These are phyloP conservation scores for Heliosperma pusillum DNA, from an alignment of 148 eudicot species.

Conservation along the genomic window DNA sequence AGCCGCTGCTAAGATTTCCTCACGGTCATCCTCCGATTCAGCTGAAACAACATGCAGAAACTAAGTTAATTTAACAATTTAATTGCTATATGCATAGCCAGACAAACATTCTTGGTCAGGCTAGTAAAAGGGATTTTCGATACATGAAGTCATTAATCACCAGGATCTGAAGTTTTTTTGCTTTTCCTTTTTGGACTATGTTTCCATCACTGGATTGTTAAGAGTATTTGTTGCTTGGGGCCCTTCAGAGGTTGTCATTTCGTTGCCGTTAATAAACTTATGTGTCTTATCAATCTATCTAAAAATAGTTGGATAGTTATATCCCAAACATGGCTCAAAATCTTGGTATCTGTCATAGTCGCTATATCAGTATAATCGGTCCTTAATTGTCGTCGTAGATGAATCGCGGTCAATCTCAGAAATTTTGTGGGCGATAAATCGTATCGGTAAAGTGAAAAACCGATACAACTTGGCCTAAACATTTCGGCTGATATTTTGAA, in stretches of 20 bases:
- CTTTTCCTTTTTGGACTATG: background rate
- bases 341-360: too few relatives aligned
- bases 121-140: background rate
- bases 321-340: too few relatives aligned
- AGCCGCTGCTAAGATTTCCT: slow-evolving; percentile 73
- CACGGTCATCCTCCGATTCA: slow-evolving; percentile 87
- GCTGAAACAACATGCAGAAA: slow-evolving; percentile 37
- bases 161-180: background rate
- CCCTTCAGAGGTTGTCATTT: background rate
- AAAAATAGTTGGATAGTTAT: background rate
- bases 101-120: slow-evolving; percentile 9
- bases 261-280: background rate
- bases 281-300: background rate
- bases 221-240: background rate
- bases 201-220: slow-evolving; percentile 2
- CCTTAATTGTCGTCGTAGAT: too few relatives aligned
- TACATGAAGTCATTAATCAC: background rate
- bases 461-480: too few relatives aligned
- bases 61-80: background rate
- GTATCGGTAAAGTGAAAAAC: too few relatives aligned
- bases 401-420: too few relatives aligned
- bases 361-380: too few relatives aligned
- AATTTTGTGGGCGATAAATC: too few relatives aligned
- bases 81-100: background rate
- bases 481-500: too few relatives aligned